phyloP scores from a whole-genome alignment of 805 yeast species.

The Zygotorulaspora florentina region DNA sequence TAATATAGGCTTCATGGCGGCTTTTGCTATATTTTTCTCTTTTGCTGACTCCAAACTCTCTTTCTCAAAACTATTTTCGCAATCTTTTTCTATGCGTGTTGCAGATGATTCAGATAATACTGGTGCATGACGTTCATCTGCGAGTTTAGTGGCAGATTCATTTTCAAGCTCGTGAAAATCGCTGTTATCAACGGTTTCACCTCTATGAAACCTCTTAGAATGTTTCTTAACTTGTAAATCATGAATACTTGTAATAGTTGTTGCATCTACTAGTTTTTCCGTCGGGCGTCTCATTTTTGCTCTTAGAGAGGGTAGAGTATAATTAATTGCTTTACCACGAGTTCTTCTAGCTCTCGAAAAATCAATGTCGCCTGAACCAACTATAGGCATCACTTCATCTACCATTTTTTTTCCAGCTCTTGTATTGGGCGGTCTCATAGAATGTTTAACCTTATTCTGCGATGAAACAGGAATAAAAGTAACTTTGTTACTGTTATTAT shows the following conservation, averaged over 20 bases:
- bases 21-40: not conserved
- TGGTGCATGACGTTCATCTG: too few relatives aligned
- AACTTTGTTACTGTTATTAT: constrained; percentile 9
- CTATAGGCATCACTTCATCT: constrained; percentile 41
- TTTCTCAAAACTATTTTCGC: not conserved
- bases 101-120: too few relatives aligned
- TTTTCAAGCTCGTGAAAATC: not conserved
- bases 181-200: not conserved
- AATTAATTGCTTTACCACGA: constrained; percentile 55
- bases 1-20: constrained; percentile 5
- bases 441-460: constrained; percentile 28
- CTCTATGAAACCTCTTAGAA: constrained; percentile 7
- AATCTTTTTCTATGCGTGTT: not conserved
- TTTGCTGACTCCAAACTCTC: not conserved
- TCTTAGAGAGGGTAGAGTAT: constrained; percentile 62
- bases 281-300: constrained; percentile 66
- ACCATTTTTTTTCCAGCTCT: constrained; percentile 26
- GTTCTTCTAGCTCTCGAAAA: constrained; percentile 43
- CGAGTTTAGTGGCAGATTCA: not conserved
- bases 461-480: constrained; percentile 21
- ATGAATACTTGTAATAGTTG: constrained; percentile 37
- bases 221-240: constrained; percentile 29
- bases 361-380: constrained; percentile 18
- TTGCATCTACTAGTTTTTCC: constrained; percentile 58
- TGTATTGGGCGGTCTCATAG: constrained; percentile 31